Evolutionary conservation across 2,329 filamentous ascomycete genomes (phyloP), one percentile per base, ranked within the genome.

Genomic region (Ophiostoma populinum): DNA sequence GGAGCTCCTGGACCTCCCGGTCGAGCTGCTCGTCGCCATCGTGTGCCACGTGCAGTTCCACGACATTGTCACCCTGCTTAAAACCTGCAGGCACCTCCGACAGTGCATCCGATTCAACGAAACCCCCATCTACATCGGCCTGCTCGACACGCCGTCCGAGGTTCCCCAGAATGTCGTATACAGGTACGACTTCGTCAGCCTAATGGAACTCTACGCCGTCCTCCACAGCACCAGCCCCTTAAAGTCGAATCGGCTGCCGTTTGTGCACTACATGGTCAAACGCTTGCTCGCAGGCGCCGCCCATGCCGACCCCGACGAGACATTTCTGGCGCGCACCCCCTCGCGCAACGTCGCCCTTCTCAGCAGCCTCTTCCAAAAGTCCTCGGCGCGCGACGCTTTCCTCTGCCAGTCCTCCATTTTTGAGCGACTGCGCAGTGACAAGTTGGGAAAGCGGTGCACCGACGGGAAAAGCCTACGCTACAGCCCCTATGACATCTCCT

Each of bases 351-450:
- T 59, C 24, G 36, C 55, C 13, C 43, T 68, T 24, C 53, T 73
- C 7, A 42, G 49, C 7, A n/a, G 53, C 7, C 48, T 66, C 38
- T 63, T 70, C 44, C 43, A 51, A n/a, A 26, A 58, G 3, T 52
- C 58, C 7, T 50, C 56, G 16, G 76, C 72, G 42, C 58, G 66
- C 32, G 59, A 69, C 37, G 61, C 65, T 18, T 74, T 82, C 47
- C 56, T 85, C 21, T 68, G 66, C 42, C 62, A 65, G 10, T 83
- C 77, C 1, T 69, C 62, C 15, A 58, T 82, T 2, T 80, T 70
- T 49, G 56, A 64, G 9, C 62, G 66, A n/a, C 8, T 35, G 8
- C 35, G 39, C 29, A 15, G 19, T 8, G 29, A 31, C n/a, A 31
- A n/a, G n/a, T n/a, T n/a, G n/a, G n/a, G n/a, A n/a, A n/a, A n/a